Percentiles rank a stretch among this genome's conserved stretches.
These are phyloP conservation scores for Lotus japonicus DNA, from an alignment of 306 rosid species.

Conservation along the genomic window DNA sequence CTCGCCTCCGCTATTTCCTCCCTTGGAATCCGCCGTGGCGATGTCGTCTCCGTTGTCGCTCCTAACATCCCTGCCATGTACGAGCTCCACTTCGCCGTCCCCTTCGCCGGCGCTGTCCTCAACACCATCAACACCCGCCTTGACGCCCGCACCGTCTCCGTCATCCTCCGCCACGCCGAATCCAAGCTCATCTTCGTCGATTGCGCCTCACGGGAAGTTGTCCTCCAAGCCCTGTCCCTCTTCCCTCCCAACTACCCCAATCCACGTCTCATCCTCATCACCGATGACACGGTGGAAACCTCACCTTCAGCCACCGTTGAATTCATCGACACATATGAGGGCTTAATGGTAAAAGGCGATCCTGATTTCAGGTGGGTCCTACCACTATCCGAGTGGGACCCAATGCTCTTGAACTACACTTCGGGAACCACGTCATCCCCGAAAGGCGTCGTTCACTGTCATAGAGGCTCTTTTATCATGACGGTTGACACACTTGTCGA, in stretches of 20 bases:
- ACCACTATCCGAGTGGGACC: slow-evolving; percentile 55
- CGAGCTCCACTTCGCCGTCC: slow-evolving; percentile 77
- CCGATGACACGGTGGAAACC: background rate
- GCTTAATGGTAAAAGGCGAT: slow-evolving; percentile 31
- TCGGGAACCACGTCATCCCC: slow-evolving; percentile 77
- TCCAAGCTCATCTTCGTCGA: slow-evolving; percentile 60
- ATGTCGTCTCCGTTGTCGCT: slow-evolving; percentile 56
- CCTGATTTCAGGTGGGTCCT: slow-evolving; percentile 32
- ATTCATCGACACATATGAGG: slow-evolving; percentile 31
- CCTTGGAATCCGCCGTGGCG: slow-evolving; percentile 39
- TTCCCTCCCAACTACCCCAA: background rate
- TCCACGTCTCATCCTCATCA: slow-evolving; percentile 40
- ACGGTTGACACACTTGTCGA: slow-evolving; percentile 34
- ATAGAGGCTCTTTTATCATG: slow-evolving; percentile 33
- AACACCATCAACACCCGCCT: slow-evolving; percentile 68
- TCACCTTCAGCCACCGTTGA: background rate
- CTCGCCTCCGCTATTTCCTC: slow-evolving; percentile 48
- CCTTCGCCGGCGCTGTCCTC: slow-evolving; percentile 63
- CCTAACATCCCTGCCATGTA: slow-evolving; percentile 74
- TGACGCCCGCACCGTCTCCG: slow-evolving; percentile 47
- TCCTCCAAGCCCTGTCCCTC: slow-evolving; percentile 32
- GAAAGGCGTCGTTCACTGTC: slow-evolving; percentile 63
- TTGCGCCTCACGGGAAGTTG: slow-evolving; percentile 17
- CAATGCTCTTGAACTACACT: slow-evolving; percentile 49
- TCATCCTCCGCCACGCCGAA: slow-evolving; percentile 47